Conservation (phyloP, 441 rosid genomes). For the Melastoma candidum region DNA sequence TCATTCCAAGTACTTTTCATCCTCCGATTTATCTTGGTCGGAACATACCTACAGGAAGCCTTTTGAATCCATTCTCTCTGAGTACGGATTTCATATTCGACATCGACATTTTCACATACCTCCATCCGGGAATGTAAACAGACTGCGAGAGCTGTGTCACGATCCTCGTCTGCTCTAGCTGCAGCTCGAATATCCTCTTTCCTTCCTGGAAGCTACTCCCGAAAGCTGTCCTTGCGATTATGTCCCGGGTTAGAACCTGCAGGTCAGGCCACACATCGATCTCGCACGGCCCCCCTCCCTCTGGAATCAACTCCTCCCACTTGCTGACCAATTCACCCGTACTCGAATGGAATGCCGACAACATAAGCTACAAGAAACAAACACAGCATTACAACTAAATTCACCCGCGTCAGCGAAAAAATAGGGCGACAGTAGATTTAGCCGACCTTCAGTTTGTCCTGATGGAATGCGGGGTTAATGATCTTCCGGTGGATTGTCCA, state of each 20-base stretch:
- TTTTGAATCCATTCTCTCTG: too few relatives aligned
- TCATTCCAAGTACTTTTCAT: slow-evolving; percentile 27
- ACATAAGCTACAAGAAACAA: slow-evolving; percentile 14
- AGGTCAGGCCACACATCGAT: slow-evolving; percentile 44
- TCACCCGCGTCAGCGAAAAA: too few relatives aligned
- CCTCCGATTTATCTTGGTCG: slow-evolving; percentile 38
- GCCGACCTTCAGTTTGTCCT: slow-evolving; percentile 31
- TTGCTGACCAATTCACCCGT: slow-evolving; percentile 27
- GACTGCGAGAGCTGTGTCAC: slow-evolving; percentile 28
- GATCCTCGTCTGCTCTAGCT: slow-evolving; percentile 22
- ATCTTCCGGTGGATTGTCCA: slow-evolving; percentile 38
- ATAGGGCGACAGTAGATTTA: too few relatives aligned
- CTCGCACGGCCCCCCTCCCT: slow-evolving; percentile 20
- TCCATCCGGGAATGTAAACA: slow-evolving; percentile 39
- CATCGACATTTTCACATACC: slow-evolving; percentile 16
- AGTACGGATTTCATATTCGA: neutral
- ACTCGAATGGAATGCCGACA: slow-evolving; percentile 22
- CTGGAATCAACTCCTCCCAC: slow-evolving; percentile 31
- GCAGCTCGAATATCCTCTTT: slow-evolving; percentile 33
- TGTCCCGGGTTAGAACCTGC: slow-evolving; percentile 32
- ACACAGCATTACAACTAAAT: neutral
- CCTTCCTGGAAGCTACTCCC: slow-evolving; percentile 46
- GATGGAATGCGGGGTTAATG: slow-evolving; percentile 38
- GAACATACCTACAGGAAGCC: slow-evolving; percentile 23
- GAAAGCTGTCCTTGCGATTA: slow-evolving; percentile 36